Conservation (phyloP, 352 stramenopile species). For the Globisporangium alternatum region DNA sequence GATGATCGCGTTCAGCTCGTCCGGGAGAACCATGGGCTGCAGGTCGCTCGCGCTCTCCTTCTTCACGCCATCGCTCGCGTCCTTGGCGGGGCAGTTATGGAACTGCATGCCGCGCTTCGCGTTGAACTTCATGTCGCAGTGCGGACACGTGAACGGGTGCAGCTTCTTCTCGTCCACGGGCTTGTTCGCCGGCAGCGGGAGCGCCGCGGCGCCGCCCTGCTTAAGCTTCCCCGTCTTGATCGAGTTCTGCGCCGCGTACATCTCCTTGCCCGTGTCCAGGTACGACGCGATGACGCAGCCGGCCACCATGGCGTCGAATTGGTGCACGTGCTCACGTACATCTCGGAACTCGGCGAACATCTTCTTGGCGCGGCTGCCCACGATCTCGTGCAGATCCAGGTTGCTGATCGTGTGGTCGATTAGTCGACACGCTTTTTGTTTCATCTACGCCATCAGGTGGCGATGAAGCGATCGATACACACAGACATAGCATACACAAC, state of each 20-base stretch:
- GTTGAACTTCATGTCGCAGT: slow-evolving; percentile 88
- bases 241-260: slow-evolving; percentile 78
- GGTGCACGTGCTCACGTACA: slow-evolving; percentile 93
- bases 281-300: slow-evolving; percentile 87
- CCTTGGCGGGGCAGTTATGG: slow-evolving; percentile 72
- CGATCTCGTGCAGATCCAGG: slow-evolving; percentile 93
- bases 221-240: slow-evolving; percentile 69
- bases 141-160: slow-evolving; percentile 73
- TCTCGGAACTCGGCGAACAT: slow-evolving; percentile 97
- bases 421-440: slow-evolving; percentile 85
- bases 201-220: slow-evolving; percentile 37
- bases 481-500: slow-evolving; percentile 23
- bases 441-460: slow-evolving; percentile 93
- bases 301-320: slow-evolving; percentile 91
- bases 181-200: slow-evolving; percentile 67
- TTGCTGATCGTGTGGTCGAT: slow-evolving; percentile 94
- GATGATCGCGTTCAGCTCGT: slow-evolving; percentile 61
- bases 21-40: slow-evolving; percentile 64
- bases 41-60: slow-evolving; percentile 29
- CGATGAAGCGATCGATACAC: slow-evolving; percentile 16
- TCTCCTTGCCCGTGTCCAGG: slow-evolving; percentile 84
- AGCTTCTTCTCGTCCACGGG: slow-evolving; percentile 86
- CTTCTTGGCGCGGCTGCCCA: slow-evolving; percentile 93
- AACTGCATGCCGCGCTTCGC: slow-evolving; percentile 81
- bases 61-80: slow-evolving; percentile 31